Evolutionary conservation across 129 eudicot genomes (phyloP).

Genomic region (Gnaphalium uliginosum): DNA sequence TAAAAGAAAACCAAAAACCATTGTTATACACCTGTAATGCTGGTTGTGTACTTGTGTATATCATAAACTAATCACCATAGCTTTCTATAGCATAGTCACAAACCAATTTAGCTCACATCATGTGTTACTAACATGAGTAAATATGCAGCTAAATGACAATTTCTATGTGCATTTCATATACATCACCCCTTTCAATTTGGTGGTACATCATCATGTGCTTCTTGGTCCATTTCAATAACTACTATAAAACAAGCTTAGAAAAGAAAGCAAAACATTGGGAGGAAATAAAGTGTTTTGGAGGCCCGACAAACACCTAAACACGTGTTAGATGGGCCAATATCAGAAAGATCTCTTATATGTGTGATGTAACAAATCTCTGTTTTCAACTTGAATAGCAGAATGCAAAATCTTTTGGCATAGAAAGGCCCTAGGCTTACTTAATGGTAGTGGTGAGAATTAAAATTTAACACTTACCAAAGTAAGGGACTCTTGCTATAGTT

Average conservation of each 20-base stretch:
- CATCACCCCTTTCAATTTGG: slow-evolving; percentile 12
- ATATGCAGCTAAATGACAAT: not conserved
- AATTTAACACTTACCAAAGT: slow-evolving; percentile 65
- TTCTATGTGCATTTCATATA: not conserved
- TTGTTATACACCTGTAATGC: not conserved
- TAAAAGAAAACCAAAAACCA: not conserved
- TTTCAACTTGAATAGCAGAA: slow-evolving; percentile 1
- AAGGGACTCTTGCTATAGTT: slow-evolving; percentile 98
- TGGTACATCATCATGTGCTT: slow-evolving; percentile 12
- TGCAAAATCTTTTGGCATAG: not conserved
- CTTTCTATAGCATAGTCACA: slow-evolving; percentile 17
- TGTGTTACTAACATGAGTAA: not conserved
- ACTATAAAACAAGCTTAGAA: not conserved
- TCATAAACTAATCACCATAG: slow-evolving; percentile 13
- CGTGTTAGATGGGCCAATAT: not conserved
- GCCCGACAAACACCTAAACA: not conserved
- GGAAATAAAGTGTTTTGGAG: not conserved
- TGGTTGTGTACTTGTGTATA: too few species aligned
- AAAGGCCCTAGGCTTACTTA: not conserved
- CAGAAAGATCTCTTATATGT: not conserved
- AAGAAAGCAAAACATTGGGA: not conserved
- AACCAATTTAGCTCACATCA: not conserved
- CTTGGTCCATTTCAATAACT: slow-evolving; percentile 10
- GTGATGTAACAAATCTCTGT: not conserved
- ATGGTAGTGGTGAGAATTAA: not conserved